Base-by-base conservation (phyloP, 106 monocot genomes). In the Allium sativum region DNA sequence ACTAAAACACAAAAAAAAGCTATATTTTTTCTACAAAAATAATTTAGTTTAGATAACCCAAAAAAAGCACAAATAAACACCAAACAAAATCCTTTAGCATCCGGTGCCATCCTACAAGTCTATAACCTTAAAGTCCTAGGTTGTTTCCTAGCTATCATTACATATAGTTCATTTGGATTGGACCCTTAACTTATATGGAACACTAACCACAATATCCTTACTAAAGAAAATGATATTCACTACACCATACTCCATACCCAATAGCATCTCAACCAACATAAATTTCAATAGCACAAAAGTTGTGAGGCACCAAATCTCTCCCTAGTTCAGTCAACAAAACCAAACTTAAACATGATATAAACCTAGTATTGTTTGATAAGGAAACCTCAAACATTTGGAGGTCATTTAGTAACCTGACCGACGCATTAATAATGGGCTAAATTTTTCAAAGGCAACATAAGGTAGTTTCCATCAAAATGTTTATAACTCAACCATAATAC, bases 371-470 rank as follows among this genome's bases (percentile, higher is more conserved):
- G 17, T 18, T 60, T 1, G 11, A 42, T 21, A 48, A 43, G 0
- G 51, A 40, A 10, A 7, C 3, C 3, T 46, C 62, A 21, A 21
- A 0, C 3, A 10, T 58, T 48, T 69, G 69, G 69, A 6, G 9
- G 0, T 69, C 58, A 17, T 60, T 69, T 11, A 15, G 41, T 41
- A n/a, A 69, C 18, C 59, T 59, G 0, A 46, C 51, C 10, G 59
- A 69, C 10, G 21, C 59, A 1, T 40, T 69, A 7, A 2, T 80
- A 0, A 48, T 70, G 7, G 75, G 78, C 0, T 74, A 80, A 56
- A 12, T 6, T 7, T 40, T 80, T 44, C 9, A 3, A 21, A 13
- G 47, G 62, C 70, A 12, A 61, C 55, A 40, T 1, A 31, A 42
- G 56, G 21, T 80, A 20, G 71, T 48, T 2, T 66, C 79, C 1